Evolutionary conservation across 768 basidiomycete species (phyloP), one percentile per base, ranked within the genome.

Genomic region (Amanita rimosa): DNA sequence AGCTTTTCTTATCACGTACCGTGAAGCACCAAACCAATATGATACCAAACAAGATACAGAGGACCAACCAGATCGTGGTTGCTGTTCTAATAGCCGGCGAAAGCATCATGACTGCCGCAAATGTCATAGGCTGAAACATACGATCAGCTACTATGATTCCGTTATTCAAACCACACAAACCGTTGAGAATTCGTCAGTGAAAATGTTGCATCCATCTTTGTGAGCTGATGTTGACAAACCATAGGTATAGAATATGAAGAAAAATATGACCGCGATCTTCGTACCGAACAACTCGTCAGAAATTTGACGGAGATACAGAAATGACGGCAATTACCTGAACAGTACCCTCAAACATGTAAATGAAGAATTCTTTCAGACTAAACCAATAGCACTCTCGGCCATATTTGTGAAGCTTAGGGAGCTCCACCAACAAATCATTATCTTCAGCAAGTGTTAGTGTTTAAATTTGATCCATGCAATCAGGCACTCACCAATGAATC

Each of bases 11-110:
- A 19, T 24, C 14, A 64, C 79, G 56, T 59, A 89, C 92, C 16
- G 92, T 93, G 63, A 81, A 97, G 11, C 73, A 60, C 74, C 77
- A 79, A 31, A 94, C 60, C 27, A 98, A 68, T 17, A 85, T 64
- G 43, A 85, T 82, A 13, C 96, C 96, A 53, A 98, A 63, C 46
- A 78, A 72, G n/a, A 96, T 72, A 13, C 83, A 80, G 55, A 92
- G 91, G 67, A 83, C 88, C 8, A 96, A 83, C 93, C 93, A 97
- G 21, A 74, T 81, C 6, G 87, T 96, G 94, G 95, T 98, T 2
- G 82, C 80, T 52, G 75, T 79, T 8, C n/a, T n/a, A 87, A 90
- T 59, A 69, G 27, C 92, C 94, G 52, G 89, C 90, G 71, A 85
- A 97, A 46, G 91, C 56, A 64, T 92, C 56, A 85, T 71, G 39